These are phyloP conservation scores for Orobanche coerulescens DNA, from an alignment of 257 asterid species.

Conservation along the genomic window DNA sequence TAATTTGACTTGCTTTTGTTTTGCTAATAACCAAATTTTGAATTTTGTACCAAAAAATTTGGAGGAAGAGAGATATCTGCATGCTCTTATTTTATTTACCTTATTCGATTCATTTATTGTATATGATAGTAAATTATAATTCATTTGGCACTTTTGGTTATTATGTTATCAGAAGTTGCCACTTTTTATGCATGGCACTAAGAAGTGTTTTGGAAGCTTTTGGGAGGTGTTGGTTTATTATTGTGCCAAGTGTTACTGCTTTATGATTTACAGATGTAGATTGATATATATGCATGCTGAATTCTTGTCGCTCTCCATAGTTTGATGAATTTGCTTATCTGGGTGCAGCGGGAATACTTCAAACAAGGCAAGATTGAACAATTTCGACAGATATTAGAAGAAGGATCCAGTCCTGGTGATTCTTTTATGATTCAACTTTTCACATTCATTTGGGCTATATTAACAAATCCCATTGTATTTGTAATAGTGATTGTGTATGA, in stretches of 20 bases:
- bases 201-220: slow-evolving; percentile 7
- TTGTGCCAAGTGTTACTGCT: slow-evolving; percentile 11
- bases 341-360: slow-evolving; percentile 91
- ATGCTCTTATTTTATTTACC: background rate
- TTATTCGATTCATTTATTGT: background rate
- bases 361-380: slow-evolving; percentile 92
- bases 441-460: slow-evolving; percentile 16
- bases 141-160: background rate
- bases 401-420: slow-evolving; percentile 96
- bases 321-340: slow-evolving; percentile 18
- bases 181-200: slow-evolving; percentile 4
- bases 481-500: slow-evolving; percentile 1
- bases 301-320: background rate
- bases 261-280: background rate
- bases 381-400: slow-evolving; percentile 91
- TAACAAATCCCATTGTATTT: background rate
- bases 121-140: background rate
- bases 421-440: background rate
- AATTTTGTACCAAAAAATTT: background rate
- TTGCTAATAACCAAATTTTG: slow-evolving; percentile 1
- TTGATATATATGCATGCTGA: slow-evolving; percentile 9
- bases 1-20: background rate
- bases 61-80: slow-evolving; percentile 1
- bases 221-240: slow-evolving; percentile 4
- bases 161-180: background rate